phyloP scores from a whole-genome alignment of 2,329 filamentous ascomycete species.

The Dothideomycetes sp. region DNA sequence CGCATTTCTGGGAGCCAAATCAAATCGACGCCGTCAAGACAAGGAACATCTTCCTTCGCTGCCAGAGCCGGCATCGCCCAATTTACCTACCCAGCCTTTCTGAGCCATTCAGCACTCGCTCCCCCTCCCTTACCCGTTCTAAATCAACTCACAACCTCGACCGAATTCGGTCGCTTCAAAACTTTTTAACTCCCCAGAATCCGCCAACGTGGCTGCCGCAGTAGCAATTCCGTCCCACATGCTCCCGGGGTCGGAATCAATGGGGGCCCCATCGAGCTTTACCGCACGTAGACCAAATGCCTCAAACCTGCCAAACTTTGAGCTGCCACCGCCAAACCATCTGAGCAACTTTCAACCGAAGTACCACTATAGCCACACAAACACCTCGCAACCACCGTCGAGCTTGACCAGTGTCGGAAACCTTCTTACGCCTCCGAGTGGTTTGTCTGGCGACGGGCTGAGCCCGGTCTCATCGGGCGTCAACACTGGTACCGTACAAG shows the following conservation, averaged over 20 bases:
- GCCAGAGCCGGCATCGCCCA: not conserved
- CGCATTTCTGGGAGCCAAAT: conserved; percentile 2
- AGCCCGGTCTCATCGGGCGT: conserved; percentile 48
- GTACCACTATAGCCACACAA: conserved; percentile 29
- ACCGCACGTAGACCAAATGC: conserved; percentile 60
- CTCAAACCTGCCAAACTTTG: conserved; percentile 56
- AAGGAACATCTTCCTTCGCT: not conserved
- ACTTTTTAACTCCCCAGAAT: conserved; percentile 11
- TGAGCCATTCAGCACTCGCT: not conserved
- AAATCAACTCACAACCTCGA: not conserved
- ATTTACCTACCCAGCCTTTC: not conserved
- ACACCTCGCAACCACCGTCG: conserved; percentile 33
- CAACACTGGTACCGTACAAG: conserved; percentile 48
- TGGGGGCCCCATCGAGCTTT: conserved; percentile 54
- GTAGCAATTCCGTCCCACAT: conserved; percentile 50
- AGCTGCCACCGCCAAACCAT: conserved; percentile 51
- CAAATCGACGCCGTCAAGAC: not conserved
- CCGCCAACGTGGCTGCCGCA: conserved; percentile 52
- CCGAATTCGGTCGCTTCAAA: conserved; percentile 1
- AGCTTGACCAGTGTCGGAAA: conserved; percentile 46
- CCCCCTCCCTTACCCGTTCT: not conserved
- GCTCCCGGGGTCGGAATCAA: conserved; percentile 49
- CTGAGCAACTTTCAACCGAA: conserved; percentile 39
- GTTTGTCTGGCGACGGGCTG: conserved; percentile 49
- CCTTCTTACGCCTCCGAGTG: conserved; percentile 51